Evolutionary conservation across 2,329 filamentous ascomycete species (phyloP), one percentile per base, ranked within the genome.

Genomic region (Cytospora piceae): DNA sequence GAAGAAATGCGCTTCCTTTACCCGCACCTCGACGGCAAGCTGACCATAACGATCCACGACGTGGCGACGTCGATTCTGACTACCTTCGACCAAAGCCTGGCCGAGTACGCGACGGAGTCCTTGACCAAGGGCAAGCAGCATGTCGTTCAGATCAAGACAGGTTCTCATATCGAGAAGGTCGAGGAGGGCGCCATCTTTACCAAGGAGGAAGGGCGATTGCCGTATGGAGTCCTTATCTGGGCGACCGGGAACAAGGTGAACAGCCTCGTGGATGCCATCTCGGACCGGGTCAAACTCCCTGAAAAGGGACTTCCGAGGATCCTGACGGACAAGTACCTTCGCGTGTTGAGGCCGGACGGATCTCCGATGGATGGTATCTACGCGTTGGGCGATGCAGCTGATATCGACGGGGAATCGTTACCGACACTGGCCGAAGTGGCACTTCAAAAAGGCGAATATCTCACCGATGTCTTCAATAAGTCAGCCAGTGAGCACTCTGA

Each of bases 31-130:
- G 76, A 77, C 22, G 75, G 74, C 2, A 76, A 78, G 52, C 56
- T 81, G 11, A 72, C 68, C 4, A 77, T 82, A 34, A 75, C 75
- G n/a, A 77, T 82, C 49, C 78, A 81, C 63, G 80, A 81, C 67
- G 77, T 81, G 1, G 79, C 79, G 6, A 73, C 77, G 6, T 69
- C 74, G 14, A 77, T 81, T 14, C 70, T 81, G 34, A 74, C 73
- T 9, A 77, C 74, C 0, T 82, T 80, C 57, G 80, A 81, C 57
- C 68, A 73, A 15, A 75, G 74, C 20, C 69, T 81, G 29, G 73
- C 76, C 32, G 75, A 80, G 34, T 81, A 81, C 63, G 80, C 80
- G 0, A 73, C 75, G 54, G 65, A 75, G 52, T 76, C 74, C 20
- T 70, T 81, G 52, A 63, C 63, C 24, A 61, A 73, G 17, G 71